A percentile compares a stretch with the other conserved stretches of the same genome.
Evolutionary conservation across 257 asterid species (phyloP).

Genomic region (Phtheirospermum japonicum): DNA sequence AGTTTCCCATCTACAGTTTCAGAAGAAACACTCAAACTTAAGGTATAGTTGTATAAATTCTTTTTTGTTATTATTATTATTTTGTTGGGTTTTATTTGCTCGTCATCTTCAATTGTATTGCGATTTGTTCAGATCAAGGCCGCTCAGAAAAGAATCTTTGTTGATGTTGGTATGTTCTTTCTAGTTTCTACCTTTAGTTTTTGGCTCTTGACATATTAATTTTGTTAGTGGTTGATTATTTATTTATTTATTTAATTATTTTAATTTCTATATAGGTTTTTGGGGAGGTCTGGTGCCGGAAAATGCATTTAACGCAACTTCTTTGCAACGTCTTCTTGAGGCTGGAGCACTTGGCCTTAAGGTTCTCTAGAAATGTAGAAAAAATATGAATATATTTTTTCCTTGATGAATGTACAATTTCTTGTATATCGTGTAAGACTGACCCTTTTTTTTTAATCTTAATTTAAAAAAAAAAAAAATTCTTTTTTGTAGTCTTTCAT

Average conservation of each 20-base stretch:
- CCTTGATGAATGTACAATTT: no score
- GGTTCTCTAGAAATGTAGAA: no score
- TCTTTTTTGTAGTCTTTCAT: slow-evolving; percentile 70
- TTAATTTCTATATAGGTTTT: slow-evolving; percentile 69
- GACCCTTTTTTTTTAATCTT: neutral
- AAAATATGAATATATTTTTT: no score
- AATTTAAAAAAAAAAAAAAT: neutral
- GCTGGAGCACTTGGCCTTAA: slow-evolving; percentile 98
- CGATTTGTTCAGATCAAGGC: slow-evolving; percentile 54
- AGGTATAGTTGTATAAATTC: slow-evolving; percentile 41
- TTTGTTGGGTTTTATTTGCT: neutral
- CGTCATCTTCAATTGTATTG: no score
- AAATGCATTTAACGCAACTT: slow-evolving; percentile 70
- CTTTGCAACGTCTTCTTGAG: slow-evolving; percentile 73
- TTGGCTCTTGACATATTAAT: slow-evolving; percentile 9
- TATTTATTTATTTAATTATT: no score
- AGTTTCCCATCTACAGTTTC: slow-evolving; percentile 84
- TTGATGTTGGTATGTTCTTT: slow-evolving; percentile 79
- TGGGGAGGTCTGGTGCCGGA: slow-evolving; percentile 99
- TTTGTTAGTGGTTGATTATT: slow-evolving; percentile 9
- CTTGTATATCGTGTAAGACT: no score
- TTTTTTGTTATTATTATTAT: neutral
- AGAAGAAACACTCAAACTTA: slow-evolving; percentile 76
- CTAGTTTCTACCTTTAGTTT: slow-evolving; percentile 4
- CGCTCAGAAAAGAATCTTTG: slow-evolving; percentile 76